Evolutionary conservation across 2,329 filamentous ascomycete species (phyloP).

Genomic region (Zalaria sp.): DNA sequence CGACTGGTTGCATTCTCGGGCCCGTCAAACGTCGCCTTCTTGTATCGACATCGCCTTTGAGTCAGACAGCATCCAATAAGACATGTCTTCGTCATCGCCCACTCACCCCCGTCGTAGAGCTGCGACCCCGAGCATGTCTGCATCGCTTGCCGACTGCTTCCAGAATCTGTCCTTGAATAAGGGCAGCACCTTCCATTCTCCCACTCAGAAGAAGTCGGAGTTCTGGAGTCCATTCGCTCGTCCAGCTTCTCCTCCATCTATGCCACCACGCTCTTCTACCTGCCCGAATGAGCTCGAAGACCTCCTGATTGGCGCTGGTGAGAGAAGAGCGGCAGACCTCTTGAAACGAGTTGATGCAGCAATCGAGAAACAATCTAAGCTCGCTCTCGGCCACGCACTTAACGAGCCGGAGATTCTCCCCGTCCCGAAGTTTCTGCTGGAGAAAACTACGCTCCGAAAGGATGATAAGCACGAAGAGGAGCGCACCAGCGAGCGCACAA

Average conservation of each 20-base stretch:
- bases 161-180: constrained; percentile 32
- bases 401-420: constrained; percentile 35
- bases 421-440: constrained; percentile 29
- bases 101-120: constrained; percentile 3
- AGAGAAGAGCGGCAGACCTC: constrained; percentile 29
- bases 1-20: too few relatives aligned
- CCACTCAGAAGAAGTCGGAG: constrained; percentile 25
- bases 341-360: constrained; percentile 31
- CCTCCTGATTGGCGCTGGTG: constrained; percentile 29
- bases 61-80: too few relatives aligned
- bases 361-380: constrained; percentile 20
- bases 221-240: constrained; percentile 20
- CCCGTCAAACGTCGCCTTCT: too few relatives aligned
- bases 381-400: constrained; percentile 24
- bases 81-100: not conserved
- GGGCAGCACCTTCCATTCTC: constrained; percentile 33
- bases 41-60: too few relatives aligned
- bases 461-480: constrained; percentile 20
- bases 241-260: constrained; percentile 20
- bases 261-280: constrained; percentile 34
- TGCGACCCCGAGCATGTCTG: constrained; percentile 5
- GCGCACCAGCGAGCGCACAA: constrained; percentile 20
- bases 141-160: constrained; percentile 39
- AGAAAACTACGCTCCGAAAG: constrained; percentile 18
- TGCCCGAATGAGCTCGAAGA: constrained; percentile 34